Conservation (phyloP, 805 yeast genomes). For the Wickerhamia fluorescens region DNA sequence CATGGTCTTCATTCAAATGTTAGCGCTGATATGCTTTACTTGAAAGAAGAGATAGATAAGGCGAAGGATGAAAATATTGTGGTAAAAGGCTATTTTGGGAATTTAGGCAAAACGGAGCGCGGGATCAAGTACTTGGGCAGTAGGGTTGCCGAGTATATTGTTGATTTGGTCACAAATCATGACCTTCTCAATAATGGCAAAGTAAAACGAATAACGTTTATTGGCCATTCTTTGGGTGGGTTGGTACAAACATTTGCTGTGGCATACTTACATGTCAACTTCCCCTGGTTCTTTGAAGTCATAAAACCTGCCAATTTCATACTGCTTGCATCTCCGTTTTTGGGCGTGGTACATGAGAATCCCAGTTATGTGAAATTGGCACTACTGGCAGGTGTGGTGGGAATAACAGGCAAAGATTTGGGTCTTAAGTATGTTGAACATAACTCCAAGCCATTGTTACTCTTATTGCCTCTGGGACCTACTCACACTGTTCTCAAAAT, state of each 20-base stretch:
- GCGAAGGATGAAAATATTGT: conserved; percentile 53
- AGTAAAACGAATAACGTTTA: conserved; percentile 67
- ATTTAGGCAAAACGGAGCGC: conserved; percentile 80
- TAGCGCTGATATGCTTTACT: conserved; percentile 82
- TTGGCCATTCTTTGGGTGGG: conserved; percentile 94
- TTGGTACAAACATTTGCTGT: conserved; percentile 86
- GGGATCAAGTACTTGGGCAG: conserved; percentile 83
- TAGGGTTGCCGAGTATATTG: conserved; percentile 68
- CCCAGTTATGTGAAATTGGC: conserved; percentile 82
- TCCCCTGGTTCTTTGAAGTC: conserved; percentile 62
- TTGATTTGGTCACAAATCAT: conserved; percentile 43
- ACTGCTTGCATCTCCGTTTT: conserved; percentile 78
- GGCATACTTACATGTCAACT: conserved; percentile 62
- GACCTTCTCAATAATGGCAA: conserved; percentile 27
- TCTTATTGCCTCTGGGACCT: conserved; percentile 70
- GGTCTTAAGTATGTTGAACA: conserved; percentile 49
- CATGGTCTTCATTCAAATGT: conserved; percentile 91
- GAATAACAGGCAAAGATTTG: conserved; percentile 86
- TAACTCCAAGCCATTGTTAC: conserved; percentile 56
- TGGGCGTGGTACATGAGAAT: conserved; percentile 84
- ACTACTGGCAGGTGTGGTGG: conserved; percentile 82
- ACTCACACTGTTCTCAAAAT: conserved; percentile 55
- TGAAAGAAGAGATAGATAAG: conserved; percentile 71
- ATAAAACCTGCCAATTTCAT: conserved; percentile 74
- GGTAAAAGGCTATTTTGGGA: conserved; percentile 77